Conservation (phyloP, 164 flowering plant species). For the Tetrastigma voinierianum region DNA sequence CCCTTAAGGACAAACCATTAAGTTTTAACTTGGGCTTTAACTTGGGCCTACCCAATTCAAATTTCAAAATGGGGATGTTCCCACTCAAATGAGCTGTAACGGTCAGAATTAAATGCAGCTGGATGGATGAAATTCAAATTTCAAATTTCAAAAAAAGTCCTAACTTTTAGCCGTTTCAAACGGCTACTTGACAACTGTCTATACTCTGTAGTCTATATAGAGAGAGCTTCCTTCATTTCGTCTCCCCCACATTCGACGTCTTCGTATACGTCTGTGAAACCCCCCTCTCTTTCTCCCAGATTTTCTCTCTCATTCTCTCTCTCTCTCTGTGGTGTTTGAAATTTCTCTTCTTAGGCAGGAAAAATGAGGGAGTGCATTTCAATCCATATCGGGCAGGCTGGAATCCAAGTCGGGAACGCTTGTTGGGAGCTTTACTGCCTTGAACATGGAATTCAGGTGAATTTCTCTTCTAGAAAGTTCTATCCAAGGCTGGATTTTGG, state of each 20-base stretch:
- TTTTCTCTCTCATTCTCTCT: not conserved
- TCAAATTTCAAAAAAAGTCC: too few relatives aligned
- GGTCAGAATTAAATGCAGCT: too few relatives aligned
- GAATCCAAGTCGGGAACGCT: slow-evolving; percentile 68
- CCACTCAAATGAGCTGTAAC: too few relatives aligned
- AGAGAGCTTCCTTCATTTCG: not conserved
- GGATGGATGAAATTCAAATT: too few relatives aligned
- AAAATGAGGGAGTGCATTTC: slow-evolving; percentile 70
- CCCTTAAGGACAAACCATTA: too few relatives aligned
- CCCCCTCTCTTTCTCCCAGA: not conserved
- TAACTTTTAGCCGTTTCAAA: too few relatives aligned
- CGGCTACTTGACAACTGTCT: too few relatives aligned
- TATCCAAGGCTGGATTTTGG: not conserved
- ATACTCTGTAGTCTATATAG: too few relatives aligned
- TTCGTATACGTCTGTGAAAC: slow-evolving; percentile 4
- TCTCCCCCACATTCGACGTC: not conserved
- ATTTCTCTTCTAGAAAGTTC: not conserved
- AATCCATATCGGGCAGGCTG: slow-evolving; percentile 67
- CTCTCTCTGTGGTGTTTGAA: too few relatives aligned
- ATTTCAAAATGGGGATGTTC: too few relatives aligned
- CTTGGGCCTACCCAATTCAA: too few relatives aligned
- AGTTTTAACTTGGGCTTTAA: too few relatives aligned
- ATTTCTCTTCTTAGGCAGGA: not conserved
- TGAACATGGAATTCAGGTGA: slow-evolving; percentile 60
- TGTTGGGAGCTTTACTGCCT: slow-evolving; percentile 75